These are phyloP conservation scores for Euphorbia lathyris DNA, from an alignment of 345 rosid species.

Conservation along the genomic window DNA sequence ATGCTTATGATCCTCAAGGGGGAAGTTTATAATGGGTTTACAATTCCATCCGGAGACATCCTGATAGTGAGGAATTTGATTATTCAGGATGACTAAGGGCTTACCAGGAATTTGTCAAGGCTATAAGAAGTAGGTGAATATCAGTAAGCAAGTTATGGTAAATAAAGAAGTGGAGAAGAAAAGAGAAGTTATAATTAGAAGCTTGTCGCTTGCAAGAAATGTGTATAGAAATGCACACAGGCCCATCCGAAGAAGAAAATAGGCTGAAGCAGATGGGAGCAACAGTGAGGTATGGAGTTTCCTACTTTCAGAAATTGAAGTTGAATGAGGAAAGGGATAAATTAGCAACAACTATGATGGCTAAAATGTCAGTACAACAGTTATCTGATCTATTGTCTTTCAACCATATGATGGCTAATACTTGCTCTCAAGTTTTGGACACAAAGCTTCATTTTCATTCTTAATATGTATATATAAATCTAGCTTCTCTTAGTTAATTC, in stretches of 20 bases:
- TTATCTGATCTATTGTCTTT: too few relatives aligned
- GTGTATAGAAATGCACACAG: slow-evolving; percentile 44
- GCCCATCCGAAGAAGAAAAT: slow-evolving; percentile 52
- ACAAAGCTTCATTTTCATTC: too few relatives aligned
- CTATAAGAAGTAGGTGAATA: slow-evolving; percentile 75
- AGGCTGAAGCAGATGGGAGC: slow-evolving; percentile 95
- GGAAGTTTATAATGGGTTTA: slow-evolving; percentile 78
- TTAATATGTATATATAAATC: too few relatives aligned
- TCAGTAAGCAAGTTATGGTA: slow-evolving; percentile 47
- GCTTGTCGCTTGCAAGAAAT: slow-evolving; percentile 72
- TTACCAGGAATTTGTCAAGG: slow-evolving; percentile 90
- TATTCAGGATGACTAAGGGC: slow-evolving; percentile 77
- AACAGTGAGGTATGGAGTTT: slow-evolving; percentile 74
- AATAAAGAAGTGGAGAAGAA: slow-evolving; percentile 62
- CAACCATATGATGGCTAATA: too few relatives aligned
- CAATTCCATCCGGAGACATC: slow-evolving; percentile 79
- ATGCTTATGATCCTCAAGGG: slow-evolving; percentile 64
- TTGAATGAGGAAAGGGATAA: too few relatives aligned
- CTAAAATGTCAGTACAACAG: too few relatives aligned
- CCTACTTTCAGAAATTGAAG: too few relatives aligned
- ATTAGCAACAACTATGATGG: too few relatives aligned
- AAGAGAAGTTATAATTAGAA: slow-evolving; percentile 49
- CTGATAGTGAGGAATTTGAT: slow-evolving; percentile 56
- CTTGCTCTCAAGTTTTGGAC: too few relatives aligned
- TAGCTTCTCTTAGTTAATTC: too few relatives aligned